These are phyloP conservation scores for Mortierella hygrophila DNA, from an alignment of 192 early-diverging fungal genomes.

Conservation along the genomic window DNA sequence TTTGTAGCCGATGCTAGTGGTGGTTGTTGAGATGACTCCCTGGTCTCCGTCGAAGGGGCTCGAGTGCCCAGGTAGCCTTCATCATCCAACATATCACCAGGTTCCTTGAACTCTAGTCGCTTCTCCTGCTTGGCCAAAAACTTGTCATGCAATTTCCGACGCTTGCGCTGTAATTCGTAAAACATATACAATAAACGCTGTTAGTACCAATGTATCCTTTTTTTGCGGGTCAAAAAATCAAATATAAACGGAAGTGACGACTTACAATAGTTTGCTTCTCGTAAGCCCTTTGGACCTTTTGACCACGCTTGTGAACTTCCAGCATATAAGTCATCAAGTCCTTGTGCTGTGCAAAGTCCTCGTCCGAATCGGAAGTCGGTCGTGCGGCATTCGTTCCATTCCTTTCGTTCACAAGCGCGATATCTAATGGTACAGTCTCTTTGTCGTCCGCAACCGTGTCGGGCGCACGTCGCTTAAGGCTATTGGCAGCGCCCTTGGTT, in stretches of 20 bases:
- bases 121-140: constrained; percentile 46
- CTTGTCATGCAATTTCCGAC: constrained; percentile 54
- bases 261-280: constrained; percentile 47
- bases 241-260: not conserved
- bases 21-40: constrained; percentile 14
- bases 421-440: not conserved
- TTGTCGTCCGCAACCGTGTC: constrained; percentile 20
- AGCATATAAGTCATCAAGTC: constrained; percentile 49
- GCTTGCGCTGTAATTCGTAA: constrained; percentile 22
- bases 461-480: constrained; percentile 16
- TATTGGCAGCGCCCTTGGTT: constrained; percentile 2
- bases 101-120: constrained; percentile 21
- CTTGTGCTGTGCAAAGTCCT: constrained; percentile 41
- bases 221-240: not conserved
- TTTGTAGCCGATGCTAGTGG: not conserved
- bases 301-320: constrained; percentile 49
- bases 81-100: constrained; percentile 12
- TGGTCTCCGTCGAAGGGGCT: not conserved
- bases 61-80: constrained; percentile 46
- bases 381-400: not conserved
- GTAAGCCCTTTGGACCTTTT: constrained; percentile 48
- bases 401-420: not conserved
- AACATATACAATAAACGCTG: not conserved
- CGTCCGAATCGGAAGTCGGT: constrained; percentile 25
- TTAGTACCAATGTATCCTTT: not conserved